phyloP scores from a whole-genome alignment of 1,284 basidiomycete genomes.

The Wallemia hederae region DNA sequence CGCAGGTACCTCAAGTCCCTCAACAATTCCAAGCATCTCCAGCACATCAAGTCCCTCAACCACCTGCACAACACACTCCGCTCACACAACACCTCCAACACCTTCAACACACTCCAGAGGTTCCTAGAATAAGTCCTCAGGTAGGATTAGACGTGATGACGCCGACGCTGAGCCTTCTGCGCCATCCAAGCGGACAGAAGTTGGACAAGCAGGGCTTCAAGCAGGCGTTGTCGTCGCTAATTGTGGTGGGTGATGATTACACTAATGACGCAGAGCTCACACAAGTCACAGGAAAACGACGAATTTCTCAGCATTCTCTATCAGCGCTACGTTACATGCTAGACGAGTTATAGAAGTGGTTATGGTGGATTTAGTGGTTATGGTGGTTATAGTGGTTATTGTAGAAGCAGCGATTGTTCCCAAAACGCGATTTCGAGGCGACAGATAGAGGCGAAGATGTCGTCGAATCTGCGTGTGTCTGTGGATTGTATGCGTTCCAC shows the following conservation, averaged over 20 bases:
- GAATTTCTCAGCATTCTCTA: not conserved
- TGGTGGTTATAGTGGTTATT: no score
- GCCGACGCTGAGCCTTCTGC: not conserved
- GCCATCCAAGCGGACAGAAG: not conserved
- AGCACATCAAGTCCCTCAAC: no score
- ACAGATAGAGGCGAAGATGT: not conserved
- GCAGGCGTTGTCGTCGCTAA: not conserved
- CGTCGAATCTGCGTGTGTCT: not conserved
- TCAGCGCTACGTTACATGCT: not conserved
- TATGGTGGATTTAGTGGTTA: not conserved
- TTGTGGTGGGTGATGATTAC: not conserved
- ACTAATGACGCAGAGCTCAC: not conserved
- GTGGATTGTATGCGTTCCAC: not conserved
- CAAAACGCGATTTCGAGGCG: not conserved
- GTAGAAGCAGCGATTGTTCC: no score
- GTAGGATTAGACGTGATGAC: not conserved
- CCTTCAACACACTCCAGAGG: not conserved
- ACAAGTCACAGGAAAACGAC: not conserved
- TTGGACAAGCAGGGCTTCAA: not conserved
- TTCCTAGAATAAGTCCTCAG: not conserved
- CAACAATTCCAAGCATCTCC: no score
- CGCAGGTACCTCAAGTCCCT: no score
- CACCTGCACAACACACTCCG: no score
- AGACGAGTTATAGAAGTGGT: not conserved
- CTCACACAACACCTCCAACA: not conserved